Evolutionary conservation across 2,329 filamentous ascomycete species (phyloP), one percentile per base, ranked within the genome.

Genomic region (Colletotrichum camelliae): DNA sequence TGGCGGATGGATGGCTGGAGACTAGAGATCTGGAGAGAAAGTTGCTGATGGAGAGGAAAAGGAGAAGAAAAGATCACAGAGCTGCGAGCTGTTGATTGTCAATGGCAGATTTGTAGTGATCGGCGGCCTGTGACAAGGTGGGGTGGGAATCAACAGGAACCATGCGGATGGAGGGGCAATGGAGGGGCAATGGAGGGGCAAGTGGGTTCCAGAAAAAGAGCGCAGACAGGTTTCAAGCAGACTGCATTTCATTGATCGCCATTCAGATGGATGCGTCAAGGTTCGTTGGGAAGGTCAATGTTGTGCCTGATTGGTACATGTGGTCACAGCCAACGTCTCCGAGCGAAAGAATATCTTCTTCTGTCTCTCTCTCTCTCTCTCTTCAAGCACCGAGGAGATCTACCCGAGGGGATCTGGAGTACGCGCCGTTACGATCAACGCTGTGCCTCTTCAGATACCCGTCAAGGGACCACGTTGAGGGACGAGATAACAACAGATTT

Each of bases 171-270:
- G 66, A 69, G 74, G 74, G 57, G 67, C 67, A 70, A 69, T 76
- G 62, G 66, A 69, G 74, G 74, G 57, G 67, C 67, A 70, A 60
- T 65, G 74, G 70, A 69, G 74, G 70, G 74, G 65, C 70, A 55
- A 74, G 74, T 74, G 74, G 74, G 58, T 64, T 58, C 29, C 70
- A 24, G 13, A 58, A 75, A 76, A 76, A 76, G 70, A 74, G 70
- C 74, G 74, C 74, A 76, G 74, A n/a, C 74, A 76, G 65, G 74
- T 74, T 76, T 74, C 74, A 74, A 62, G 65, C 73, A 69, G 16
- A 29, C 18, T 21, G 48, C 24, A 37, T 55, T 61, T 75, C 35
- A 37, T 62, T 24, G 9, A 55, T 27, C 43, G 31, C 21, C 33
- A 15, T 33, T 29, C 12, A 33, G 12, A 52, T 24, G 43, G 43